Base-by-base conservation (phyloP, 192 early-diverging fungal species). In the Endogone sp. region DNA sequence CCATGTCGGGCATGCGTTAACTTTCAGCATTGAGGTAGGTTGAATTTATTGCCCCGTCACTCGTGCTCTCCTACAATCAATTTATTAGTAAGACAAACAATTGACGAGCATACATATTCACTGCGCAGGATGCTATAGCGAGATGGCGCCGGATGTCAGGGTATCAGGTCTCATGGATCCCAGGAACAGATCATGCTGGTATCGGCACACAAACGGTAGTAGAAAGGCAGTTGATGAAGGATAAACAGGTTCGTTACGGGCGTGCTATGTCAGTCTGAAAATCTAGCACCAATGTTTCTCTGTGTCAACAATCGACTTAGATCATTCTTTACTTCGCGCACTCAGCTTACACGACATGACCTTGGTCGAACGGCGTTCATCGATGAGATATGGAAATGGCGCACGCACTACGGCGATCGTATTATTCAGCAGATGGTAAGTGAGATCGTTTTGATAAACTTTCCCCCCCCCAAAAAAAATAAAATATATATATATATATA, bases 101-200 rank as follows among this genome's bases (percentile, higher is more conserved):
- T n/a, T n/a, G n/a, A n/a, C n/a, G n/a, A n/a, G n/a, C n/a, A n/a
- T n/a, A 49, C 0, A 49, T 49, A 49, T 49, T 49, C 37, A 49
- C 16, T 6, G 37, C 37, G 61, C 32, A 74, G 70, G 91, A 93
- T 62, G 78, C 88, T 0, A 66, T 91, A 28, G 88, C 85, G 4
- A 84, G 91, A 3, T 93, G 88, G 88, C 88, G 92, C 64, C 85
- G 95, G 21, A 98, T 99, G 96, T 79, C 86, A 21, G 97, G 97
- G n/a, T 90, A 93, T 65, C 85, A 85, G 21, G 90, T 94, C 24
- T 86, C 92, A 20, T 99, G 92, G 88, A 87, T 96, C 22, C 97
- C 97, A 2, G 97, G 97, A n/a, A 92, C 90, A 55, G 97, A 99
- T 71, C 97, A 99, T 72, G 97, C 97, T 27, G 97, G 97, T 27